phyloP scores from a whole-genome alignment of 768 basidiomycete genomes.

The Lentinula lateritia region DNA sequence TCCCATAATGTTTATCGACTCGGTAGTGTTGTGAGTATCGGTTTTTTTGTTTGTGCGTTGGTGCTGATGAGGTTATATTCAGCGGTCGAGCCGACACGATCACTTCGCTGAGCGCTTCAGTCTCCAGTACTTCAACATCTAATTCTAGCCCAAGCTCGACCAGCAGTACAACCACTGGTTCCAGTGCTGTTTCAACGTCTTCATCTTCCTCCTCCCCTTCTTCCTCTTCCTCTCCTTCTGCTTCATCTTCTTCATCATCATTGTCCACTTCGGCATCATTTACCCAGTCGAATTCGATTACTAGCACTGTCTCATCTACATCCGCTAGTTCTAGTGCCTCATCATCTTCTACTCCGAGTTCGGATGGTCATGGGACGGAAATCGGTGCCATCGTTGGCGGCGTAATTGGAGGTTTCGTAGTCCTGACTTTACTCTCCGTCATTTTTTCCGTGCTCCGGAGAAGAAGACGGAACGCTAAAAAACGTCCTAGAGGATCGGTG shows the following conservation, averaged over 20 bases:
- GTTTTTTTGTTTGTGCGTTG: not conserved
- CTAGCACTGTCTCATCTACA: constrained; percentile 1
- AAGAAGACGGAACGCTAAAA: not conserved
- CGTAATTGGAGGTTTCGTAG: not conserved
- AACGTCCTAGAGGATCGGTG: constrained; percentile 3
- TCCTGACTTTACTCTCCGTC: constrained; percentile 2
- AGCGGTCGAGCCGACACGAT: constrained; percentile 2
- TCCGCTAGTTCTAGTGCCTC: not conserved
- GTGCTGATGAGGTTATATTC: not conserved
- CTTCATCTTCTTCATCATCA: not conserved
- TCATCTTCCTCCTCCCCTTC: not conserved
- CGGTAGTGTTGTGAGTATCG: not conserved
- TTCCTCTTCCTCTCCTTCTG: not conserved
- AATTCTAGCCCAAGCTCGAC: not conserved
- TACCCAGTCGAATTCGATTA: not conserved
- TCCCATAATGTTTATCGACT: not conserved
- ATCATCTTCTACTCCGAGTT: not conserved
- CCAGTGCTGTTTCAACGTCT: not conserved
- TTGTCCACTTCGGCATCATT: not conserved
- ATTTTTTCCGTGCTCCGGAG: not conserved
- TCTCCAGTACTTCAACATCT: not conserved
- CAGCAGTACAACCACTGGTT: not conserved
- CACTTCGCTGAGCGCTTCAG: not conserved
- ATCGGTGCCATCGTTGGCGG: constrained; percentile 2
- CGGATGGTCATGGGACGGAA: not conserved